phyloP scores from a whole-genome alignment of 2,329 filamentous ascomycete species.

The Karstenula rhodostoma region DNA sequence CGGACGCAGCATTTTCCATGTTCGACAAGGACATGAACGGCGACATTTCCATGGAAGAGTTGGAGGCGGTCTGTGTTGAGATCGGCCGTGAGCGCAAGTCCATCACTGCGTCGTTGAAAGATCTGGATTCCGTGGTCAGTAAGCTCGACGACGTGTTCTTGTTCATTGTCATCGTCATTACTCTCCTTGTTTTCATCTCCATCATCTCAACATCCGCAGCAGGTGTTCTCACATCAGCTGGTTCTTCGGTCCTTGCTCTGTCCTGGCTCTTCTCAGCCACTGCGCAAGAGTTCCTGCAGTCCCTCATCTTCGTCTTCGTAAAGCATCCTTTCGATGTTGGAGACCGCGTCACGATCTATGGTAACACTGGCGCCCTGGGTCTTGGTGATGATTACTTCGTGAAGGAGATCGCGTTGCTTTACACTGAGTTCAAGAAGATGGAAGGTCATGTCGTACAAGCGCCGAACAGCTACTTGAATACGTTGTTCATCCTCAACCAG shows the following conservation, averaged over 20 bases:
- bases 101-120: constrained; percentile 92
- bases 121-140: constrained; percentile 89
- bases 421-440: constrained; percentile 99
- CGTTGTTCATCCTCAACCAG: constrained; percentile 93
- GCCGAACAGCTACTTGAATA: constrained; percentile 92
- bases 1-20: constrained; percentile 86
- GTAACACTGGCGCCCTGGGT: constrained; percentile 80
- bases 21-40: constrained; percentile 98
- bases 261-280: constrained; percentile 94
- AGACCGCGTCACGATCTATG: constrained; percentile 90
- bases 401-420: constrained; percentile 89
- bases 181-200: constrained; percentile 85
- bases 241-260: constrained; percentile 84
- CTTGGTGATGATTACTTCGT: constrained; percentile 95
- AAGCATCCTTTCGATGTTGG: constrained; percentile 98
- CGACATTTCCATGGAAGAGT: constrained; percentile 93
- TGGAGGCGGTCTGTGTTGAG: constrained; percentile 92
- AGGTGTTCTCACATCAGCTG: constrained; percentile 86
- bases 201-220: constrained; percentile 91
- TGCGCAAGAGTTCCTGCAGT: constrained; percentile 93
- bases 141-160: constrained; percentile 90
- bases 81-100: constrained; percentile 94
- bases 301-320: constrained; percentile 93
- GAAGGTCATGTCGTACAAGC: constrained; percentile 95
- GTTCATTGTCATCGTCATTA: constrained; percentile 82